Evolutionary conservation across 2,329 filamentous ascomycete genomes (phyloP).

Genomic region (Sarocladium kiliense): DNA sequence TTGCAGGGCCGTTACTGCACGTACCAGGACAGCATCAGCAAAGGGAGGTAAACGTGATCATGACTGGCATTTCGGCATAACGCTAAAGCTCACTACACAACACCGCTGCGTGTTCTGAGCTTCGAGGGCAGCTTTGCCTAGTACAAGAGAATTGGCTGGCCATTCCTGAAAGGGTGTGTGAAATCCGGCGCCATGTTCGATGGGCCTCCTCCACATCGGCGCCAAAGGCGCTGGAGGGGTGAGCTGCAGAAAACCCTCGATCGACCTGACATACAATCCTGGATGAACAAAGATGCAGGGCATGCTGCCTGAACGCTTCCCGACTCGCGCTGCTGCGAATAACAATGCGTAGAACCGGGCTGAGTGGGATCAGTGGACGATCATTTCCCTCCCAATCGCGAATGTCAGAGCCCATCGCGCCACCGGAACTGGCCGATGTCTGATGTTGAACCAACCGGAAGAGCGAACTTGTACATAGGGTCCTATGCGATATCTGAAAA

Average conservation of each 20-base stretch:
- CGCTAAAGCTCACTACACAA: too few species aligned
- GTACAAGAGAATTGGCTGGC: too few species aligned
- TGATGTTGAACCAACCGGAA: not conserved
- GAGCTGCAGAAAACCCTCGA: conserved; percentile 3
- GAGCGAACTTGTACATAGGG: not conserved
- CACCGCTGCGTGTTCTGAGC: too few species aligned
- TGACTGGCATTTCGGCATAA: too few species aligned
- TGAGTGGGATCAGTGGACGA: not conserved
- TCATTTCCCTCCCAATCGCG: not conserved
- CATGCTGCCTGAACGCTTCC: not conserved
- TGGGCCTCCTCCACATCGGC: conserved; percentile 3
- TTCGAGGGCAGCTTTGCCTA: too few species aligned
- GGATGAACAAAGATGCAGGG: not conserved
- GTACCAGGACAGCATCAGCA: too few species aligned
- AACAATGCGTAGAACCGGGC: not conserved
- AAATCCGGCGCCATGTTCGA: conserved; percentile 1
- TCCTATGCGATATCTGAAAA: not conserved
- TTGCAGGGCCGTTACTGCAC: not conserved
- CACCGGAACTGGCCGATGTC: conserved; percentile 2
- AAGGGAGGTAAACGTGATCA: too few species aligned
- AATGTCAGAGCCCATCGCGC: not conserved
- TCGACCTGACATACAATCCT: not conserved
- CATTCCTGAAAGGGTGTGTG: not conserved
- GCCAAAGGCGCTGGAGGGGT: not conserved
- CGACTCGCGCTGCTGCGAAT: not conserved